Base-by-base conservation (phyloP, 495 filamentous ascomycete species). In the Daldinia grandis region DNA sequence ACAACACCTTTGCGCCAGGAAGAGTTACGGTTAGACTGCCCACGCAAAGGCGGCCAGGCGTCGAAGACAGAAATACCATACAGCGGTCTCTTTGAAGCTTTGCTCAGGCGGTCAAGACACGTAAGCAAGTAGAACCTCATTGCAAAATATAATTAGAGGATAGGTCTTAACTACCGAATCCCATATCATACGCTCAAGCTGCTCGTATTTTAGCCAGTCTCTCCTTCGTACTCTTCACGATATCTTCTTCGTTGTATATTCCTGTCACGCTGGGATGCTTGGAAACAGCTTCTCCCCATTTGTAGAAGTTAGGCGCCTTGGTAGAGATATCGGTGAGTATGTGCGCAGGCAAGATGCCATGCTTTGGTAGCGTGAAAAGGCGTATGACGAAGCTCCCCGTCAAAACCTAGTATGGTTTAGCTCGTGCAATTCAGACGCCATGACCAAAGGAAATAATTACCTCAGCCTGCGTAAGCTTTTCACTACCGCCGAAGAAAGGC, bases 401-500 rank as follows among this genome's bases (percentile, higher is more conserved):
- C 47, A 89, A 82, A 35, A 89, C 87, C 88, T 89, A 62, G 49
- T 10, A 30, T 17, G 3, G 4, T 49, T 70, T 51, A 65, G 61
- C 24, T n/a, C 21, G 33, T 56, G n/a, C 17, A 19, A 35, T 6
- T n/a, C 9, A 19, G 4, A 50, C 17, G 37, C 15, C 5, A 31
- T 9, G 15, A 61, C n/a, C 33, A 27, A 53, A 42, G 30, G 33
- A 12, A 35, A 40, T 15, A 64, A 82, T 67, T 80, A 93, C 93
- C 87, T 96, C 93, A 14, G 88, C 93, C 30, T 93, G 79, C 2
- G 92, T 95, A 35, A 95, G 71, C 74, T 86, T 89, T 56, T 89
- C 82, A 60, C 88, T 90, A 0, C 93, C 93, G n/a, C 89, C 90
- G 80, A 95, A 97, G 81, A 91, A 97, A 0, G 93, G 93, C 0